These are phyloP conservation scores for Backusella parvicylindrica DNA, from an alignment of 192 early-diverging fungal species.

Conservation along the genomic window DNA sequence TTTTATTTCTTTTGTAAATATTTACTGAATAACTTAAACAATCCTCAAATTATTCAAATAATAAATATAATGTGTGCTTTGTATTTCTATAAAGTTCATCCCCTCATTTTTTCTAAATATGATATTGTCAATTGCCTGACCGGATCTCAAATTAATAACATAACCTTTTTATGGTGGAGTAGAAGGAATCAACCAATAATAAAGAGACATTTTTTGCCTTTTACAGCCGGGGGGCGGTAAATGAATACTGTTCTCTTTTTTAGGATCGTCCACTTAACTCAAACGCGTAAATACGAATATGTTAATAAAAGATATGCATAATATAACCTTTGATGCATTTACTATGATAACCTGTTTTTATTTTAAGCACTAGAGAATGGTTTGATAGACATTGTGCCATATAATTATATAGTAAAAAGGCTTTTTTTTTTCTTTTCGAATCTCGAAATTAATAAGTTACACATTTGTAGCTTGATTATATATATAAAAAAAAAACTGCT, in stretches of 20 bases:
- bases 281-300: background rate
- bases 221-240: background rate
- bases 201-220: background rate
- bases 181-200: background rate
- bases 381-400: background rate
- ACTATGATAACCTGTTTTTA: background rate
- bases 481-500: background rate
- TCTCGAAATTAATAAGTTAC: background rate
- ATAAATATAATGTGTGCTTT: background rate
- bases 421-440: background rate
- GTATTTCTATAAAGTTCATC: background rate
- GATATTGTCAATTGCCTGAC: background rate
- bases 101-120: background rate
- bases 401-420: background rate
- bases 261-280: background rate
- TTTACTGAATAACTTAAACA: too few species aligned
- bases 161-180: background rate
- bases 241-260: background rate
- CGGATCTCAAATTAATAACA: background rate
- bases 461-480: background rate
- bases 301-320: background rate
- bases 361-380: background rate
- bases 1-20: too few species aligned
- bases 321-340: background rate
- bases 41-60: too few species aligned